phyloP scores from a whole-genome alignment of 345 rosid species.

The Eucalyptus marginata region DNA sequence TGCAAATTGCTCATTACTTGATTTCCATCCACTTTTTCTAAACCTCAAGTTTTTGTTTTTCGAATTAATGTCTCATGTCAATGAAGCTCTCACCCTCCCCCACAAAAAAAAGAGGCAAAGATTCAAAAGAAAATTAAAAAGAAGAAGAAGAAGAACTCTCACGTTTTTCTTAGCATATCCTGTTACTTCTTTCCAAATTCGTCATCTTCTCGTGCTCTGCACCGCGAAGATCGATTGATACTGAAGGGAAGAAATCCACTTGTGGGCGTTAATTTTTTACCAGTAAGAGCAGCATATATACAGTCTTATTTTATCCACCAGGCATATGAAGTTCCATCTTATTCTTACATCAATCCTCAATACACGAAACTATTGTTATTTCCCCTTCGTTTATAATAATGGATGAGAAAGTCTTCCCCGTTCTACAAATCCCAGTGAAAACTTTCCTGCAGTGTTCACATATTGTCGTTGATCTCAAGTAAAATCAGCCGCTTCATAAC shows the following conservation, averaged over 20 bases:
- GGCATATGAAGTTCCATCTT: background rate
- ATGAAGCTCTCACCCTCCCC: background rate
- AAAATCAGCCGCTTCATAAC: background rate
- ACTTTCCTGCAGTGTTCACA: background rate
- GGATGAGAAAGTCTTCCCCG: background rate
- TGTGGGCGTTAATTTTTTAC: background rate
- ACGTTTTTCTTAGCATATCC: background rate
- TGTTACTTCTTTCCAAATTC: background rate
- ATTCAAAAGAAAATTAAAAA: background rate
- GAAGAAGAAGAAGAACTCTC: background rate
- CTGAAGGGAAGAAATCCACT: background rate
- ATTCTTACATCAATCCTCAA: background rate
- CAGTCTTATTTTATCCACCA: background rate
- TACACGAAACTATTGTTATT: background rate
- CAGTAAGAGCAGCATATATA: background rate
- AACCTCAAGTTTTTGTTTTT: background rate
- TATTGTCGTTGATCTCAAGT: background rate
- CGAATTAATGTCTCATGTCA: background rate
- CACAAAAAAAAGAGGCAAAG: background rate
- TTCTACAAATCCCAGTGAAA: background rate
- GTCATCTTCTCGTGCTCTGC: background rate
- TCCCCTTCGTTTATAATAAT: background rate
- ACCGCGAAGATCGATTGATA: background rate
- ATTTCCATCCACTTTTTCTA: fast-evolving
- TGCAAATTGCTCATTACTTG: background rate